phyloP scores from a whole-genome alignment of 2,329 filamentous ascomycete genomes.

The Aspergillus neoniger region DNA sequence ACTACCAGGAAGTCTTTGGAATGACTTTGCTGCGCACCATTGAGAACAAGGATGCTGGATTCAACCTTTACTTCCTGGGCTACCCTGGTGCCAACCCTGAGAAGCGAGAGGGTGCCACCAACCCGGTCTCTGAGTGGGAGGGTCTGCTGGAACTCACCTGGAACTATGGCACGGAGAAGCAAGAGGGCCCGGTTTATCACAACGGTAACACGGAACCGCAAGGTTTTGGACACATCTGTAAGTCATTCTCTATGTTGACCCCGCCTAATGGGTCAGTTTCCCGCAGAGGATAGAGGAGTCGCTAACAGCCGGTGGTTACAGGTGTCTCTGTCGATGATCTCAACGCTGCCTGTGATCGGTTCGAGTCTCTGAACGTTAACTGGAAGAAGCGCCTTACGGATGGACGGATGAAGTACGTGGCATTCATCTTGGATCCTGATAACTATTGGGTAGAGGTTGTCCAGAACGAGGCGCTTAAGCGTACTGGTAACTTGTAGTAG shows the following conservation, averaged over 20 bases:
- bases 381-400: conserved; percentile 98
- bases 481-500: conserved; percentile 43
- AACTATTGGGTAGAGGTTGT: conserved; percentile 76
- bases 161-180: conserved; percentile 74
- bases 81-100: conserved; percentile 65
- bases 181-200: conserved; percentile 82
- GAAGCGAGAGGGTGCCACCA: conserved; percentile 53
- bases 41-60: conserved; percentile 70
- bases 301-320: conserved; percentile 32
- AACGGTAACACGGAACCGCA: conserved; percentile 89
- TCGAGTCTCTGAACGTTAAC: conserved; percentile 76
- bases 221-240: conserved; percentile 91
- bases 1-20: conserved; percentile 83
- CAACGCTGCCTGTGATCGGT: conserved; percentile 81
- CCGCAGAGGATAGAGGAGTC: background rate
- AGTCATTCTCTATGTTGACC: conserved; percentile 35
- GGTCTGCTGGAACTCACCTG: conserved; percentile 89
- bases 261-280: background rate
- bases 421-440: conserved; percentile 87
- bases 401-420: conserved; percentile 87
- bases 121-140: conserved; percentile 68
- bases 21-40: conserved; percentile 77
- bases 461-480: conserved; percentile 64
- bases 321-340: conserved; percentile 82
- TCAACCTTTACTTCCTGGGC: conserved; percentile 91